Conservation (phyloP, 148 eudicot species). For the Spergularia marina region DNA sequence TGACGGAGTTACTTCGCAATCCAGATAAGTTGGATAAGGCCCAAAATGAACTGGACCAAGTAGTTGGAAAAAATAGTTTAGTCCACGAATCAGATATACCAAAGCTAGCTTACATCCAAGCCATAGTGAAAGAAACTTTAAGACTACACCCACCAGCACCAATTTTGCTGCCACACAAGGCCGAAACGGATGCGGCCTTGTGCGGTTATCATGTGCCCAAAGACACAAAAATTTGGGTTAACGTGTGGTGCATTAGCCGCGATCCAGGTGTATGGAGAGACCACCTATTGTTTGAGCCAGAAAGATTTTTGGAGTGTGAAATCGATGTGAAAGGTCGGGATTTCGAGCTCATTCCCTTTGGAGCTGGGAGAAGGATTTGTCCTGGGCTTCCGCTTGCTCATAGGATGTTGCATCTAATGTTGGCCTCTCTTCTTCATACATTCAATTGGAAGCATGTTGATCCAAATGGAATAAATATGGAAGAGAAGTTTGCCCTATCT, state of each 20-base stretch:
- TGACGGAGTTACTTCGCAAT: conserved; percentile 26
- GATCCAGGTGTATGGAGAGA: conserved; percentile 26
- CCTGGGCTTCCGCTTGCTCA: conserved; percentile 19
- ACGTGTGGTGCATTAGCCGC: conserved; percentile 26
- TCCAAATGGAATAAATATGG: conserved; percentile 19
- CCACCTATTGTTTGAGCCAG: conserved; percentile 21
- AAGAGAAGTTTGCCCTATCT: conserved; percentile 24
- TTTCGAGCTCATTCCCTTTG: conserved; percentile 35
- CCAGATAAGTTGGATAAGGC: conserved; percentile 29
- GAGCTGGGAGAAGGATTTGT: conserved; percentile 28
- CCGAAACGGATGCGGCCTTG: conserved; percentile 12
- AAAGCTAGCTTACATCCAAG: conserved; percentile 30
- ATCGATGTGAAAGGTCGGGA: conserved; percentile 20
- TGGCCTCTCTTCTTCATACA: conserved; percentile 24
- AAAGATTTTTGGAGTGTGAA: conserved; percentile 29
- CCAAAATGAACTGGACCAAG: conserved; percentile 20
- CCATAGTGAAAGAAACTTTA: conserved; percentile 24
- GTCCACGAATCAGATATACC: conserved; percentile 27
- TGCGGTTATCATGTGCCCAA: conserved; percentile 26
- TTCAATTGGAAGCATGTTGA: conserved; percentile 30
- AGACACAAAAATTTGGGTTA: conserved; percentile 26
- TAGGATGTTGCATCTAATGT: conserved; percentile 15
- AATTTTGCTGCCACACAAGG: conserved; percentile 25
- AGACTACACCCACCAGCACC: conserved; percentile 34
- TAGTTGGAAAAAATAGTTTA: conserved; percentile 11